phyloP scores from a whole-genome alignment of 2,329 filamentous ascomycete genomes.

The Ascochyta clinopodiicola region DNA sequence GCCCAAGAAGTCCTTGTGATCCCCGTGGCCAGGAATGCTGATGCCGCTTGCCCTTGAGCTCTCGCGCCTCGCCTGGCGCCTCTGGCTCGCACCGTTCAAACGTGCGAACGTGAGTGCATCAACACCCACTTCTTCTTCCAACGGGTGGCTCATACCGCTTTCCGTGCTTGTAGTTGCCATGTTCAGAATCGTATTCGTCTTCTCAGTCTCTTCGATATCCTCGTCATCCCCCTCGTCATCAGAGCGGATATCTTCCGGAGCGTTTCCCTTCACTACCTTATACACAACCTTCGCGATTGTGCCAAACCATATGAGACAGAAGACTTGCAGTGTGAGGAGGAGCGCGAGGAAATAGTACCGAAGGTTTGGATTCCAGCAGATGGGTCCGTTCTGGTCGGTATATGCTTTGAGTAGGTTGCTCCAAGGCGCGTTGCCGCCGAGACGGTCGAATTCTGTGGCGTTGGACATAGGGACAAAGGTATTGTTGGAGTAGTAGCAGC shows the following conservation, averaged over 20 bases:
- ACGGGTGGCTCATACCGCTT: conserved; percentile 48
- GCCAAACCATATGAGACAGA: conserved; percentile 86
- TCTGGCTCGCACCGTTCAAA: conserved; percentile 47
- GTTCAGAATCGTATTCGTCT: conserved; percentile 29
- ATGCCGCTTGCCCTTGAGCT: conserved; percentile 58
- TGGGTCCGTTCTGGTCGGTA: conserved; percentile 69
- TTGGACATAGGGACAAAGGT: conserved; percentile 64
- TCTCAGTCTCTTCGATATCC: conserved; percentile 52
- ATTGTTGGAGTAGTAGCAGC: conserved; percentile 71
- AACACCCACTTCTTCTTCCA: conserved; percentile 78
- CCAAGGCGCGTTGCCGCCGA: conserved; percentile 52
- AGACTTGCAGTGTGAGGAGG: conserved; percentile 77
- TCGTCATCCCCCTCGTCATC: conserved; percentile 78
- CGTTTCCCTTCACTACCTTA: conserved; percentile 76
- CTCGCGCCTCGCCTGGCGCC: conserved; percentile 61
- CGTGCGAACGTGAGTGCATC: conserved; percentile 71
- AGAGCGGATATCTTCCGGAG: conserved; percentile 85
- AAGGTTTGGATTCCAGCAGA: conserved; percentile 81
- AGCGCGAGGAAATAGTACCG: conserved; percentile 78
- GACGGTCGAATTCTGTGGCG: conserved; percentile 45
- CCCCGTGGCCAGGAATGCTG: conserved; percentile 73
- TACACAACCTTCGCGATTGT: conserved; percentile 87
- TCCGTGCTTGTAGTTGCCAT: conserved; percentile 40
- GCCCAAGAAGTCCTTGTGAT: conserved; percentile 80
- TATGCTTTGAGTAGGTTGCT: conserved; percentile 77